These are phyloP conservation scores for Codiaeum variegatum DNA, from an alignment of 441 rosid species.

Conservation along the genomic window DNA sequence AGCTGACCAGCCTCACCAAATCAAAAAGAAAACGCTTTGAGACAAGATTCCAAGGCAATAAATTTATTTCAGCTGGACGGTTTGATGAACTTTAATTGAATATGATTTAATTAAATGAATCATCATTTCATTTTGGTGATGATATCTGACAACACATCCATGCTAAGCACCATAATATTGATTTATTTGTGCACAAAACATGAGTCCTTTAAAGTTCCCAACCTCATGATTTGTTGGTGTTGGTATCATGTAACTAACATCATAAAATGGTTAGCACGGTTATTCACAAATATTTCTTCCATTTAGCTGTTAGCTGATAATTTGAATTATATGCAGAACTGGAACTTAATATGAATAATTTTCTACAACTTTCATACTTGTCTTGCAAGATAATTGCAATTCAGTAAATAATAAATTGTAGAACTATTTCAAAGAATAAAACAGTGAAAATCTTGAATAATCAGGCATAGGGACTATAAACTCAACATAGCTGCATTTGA, in stretches of 20 bases:
- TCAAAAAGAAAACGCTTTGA: conserved; percentile 73
- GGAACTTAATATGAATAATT: neutral
- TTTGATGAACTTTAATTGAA: conserved; percentile 12
- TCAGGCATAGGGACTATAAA: neutral
- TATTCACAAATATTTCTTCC: neutral
- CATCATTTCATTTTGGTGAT: neutral
- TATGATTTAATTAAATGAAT: neutral
- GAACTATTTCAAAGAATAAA: neutral
- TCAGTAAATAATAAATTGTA: neutral
- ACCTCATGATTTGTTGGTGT: neutral
- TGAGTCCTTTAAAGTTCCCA: neutral
- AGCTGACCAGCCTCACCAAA: conserved; percentile 50
- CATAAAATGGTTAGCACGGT: neutral
- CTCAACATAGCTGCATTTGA: neutral
- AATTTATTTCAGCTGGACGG: conserved; percentile 4
- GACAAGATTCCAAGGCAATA: conserved; percentile 68
- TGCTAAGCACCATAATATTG: neutral
- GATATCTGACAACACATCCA: neutral
- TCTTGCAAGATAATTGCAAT: neutral
- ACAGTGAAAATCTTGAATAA: neutral
- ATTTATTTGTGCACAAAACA: neutral
- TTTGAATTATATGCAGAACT: neutral
- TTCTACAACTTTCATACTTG: neutral
- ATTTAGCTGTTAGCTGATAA: neutral
- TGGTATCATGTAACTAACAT: neutral